Percentiles rank a stretch among this genome's conserved stretches.
phyloP scores from a whole-genome alignment of 306 rosid species.

The Purshia tridentata region DNA sequence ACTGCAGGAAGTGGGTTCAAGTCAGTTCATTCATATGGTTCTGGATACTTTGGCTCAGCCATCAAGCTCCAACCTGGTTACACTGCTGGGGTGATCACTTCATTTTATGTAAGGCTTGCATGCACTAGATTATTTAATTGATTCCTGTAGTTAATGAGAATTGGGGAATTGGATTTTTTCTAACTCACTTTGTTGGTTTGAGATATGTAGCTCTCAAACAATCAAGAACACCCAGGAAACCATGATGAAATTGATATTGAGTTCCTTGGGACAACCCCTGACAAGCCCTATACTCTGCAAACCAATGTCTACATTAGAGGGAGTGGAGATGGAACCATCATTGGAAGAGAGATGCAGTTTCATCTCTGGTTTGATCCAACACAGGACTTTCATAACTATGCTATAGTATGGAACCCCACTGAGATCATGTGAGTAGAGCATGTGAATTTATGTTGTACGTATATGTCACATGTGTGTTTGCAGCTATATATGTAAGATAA shows the following conservation, averaged over 20 bases:
- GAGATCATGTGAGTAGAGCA: constrained; percentile 71
- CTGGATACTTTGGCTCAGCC: constrained; percentile 82
- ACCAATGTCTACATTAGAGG: constrained; percentile 87
- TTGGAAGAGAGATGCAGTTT: constrained; percentile 80
- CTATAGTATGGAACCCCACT: constrained; percentile 66
- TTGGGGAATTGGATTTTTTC: not conserved
- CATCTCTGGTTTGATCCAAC: constrained; percentile 97
- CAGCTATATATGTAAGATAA: not conserved
- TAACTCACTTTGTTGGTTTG: not conserved
- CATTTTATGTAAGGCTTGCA: constrained; percentile 57
- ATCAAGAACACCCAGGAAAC: constrained; percentile 67
- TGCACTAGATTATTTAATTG: not conserved
- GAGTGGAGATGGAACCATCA: constrained; percentile 69
- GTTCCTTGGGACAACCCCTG: constrained; percentile 78
- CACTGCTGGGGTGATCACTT: constrained; percentile 86
- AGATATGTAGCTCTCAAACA: constrained; percentile 91
- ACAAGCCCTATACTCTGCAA: constrained; percentile 80
- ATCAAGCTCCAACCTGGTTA: constrained; percentile 82
- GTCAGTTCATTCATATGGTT: constrained; percentile 54
- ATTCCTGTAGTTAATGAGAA: not conserved
- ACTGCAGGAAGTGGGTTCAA: constrained; percentile 85
- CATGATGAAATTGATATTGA: constrained; percentile 93
- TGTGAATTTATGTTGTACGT: not conserved
- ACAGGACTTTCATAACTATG: constrained; percentile 74
- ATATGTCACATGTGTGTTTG: constrained; percentile 2